Conservation (phyloP, 225 moss, liverwort and hornwort species). For the Neckera pumila region DNA sequence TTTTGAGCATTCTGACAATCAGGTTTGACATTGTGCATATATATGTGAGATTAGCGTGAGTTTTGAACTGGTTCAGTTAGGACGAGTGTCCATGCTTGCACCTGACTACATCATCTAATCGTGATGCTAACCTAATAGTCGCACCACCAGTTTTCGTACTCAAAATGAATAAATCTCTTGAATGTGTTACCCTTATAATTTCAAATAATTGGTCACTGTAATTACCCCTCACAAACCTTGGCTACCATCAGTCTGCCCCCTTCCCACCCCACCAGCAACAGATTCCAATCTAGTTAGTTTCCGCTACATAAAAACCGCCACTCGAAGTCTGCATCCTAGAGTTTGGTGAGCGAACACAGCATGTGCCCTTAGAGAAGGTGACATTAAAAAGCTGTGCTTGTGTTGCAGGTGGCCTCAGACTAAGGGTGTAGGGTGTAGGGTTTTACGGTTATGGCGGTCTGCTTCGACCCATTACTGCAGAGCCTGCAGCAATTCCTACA, state of each 20-base stretch:
- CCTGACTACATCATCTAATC: not conserved
- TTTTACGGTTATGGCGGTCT: not conserved
- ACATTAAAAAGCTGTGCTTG: not conserved
- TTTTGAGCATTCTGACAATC: not conserved
- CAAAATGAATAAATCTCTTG: not conserved
- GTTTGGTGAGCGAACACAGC: not conserved
- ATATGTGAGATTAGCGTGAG: not conserved
- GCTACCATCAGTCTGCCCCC: not conserved
- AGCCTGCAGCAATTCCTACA: slow-evolving; percentile 1
- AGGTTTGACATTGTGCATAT: not conserved
- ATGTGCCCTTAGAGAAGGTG: not conserved
- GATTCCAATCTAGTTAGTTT: not conserved
- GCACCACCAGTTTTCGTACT: not conserved
- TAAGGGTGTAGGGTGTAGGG: not conserved
- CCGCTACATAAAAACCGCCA: not conserved
- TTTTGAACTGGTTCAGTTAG: not conserved
- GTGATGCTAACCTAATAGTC: not conserved
- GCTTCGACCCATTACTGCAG: not conserved
- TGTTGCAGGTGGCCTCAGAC: not conserved
- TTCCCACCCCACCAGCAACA: not conserved
- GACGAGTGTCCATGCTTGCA: not conserved
- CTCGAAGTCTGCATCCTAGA: not conserved
- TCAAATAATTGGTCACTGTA: not conserved
- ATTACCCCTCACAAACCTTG: not conserved
- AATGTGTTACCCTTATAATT: not conserved